These are phyloP conservation scores for Cercospora sp. DNA, from an alignment of 2,329 filamentous ascomycete species.

Conservation along the genomic window DNA sequence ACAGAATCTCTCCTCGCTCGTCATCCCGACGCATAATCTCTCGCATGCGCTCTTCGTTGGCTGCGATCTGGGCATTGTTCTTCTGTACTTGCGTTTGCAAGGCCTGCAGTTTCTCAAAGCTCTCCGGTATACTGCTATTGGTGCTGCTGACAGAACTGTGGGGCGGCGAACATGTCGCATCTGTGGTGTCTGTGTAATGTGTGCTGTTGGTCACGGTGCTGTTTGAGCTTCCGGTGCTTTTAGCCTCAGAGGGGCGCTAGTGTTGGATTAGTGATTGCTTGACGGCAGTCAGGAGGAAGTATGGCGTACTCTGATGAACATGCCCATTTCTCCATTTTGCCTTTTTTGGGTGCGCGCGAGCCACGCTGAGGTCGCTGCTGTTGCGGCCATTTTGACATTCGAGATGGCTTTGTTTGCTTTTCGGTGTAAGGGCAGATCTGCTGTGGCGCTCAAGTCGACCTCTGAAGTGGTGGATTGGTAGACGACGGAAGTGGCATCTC, in stretches of 20 bases:
- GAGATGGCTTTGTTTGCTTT: not conserved
- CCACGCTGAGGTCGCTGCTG: slow-evolving; percentile 19
- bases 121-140: slow-evolving; percentile 17
- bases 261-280: not conserved
- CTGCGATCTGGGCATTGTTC: slow-evolving; percentile 27
- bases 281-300: not conserved
- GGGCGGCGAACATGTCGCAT: slow-evolving; percentile 18
- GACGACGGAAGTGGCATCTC: slow-evolving; percentile 1
- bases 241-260: slow-evolving; percentile 22
- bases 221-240: slow-evolving; percentile 14
- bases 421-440: not conserved
- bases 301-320: slow-evolving; percentile 20
- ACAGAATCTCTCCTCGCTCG: slow-evolving; percentile 19
- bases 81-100: slow-evolving; percentile 24
- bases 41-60: slow-evolving; percentile 25
- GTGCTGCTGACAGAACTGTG: slow-evolving; percentile 22
- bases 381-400: slow-evolving; percentile 18
- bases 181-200: slow-evolving; percentile 15
- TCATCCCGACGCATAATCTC: slow-evolving; percentile 20
- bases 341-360: slow-evolving; percentile 22
- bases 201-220: slow-evolving; percentile 16
- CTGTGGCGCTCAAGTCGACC: slow-evolving; percentile 7
- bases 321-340: slow-evolving; percentile 22
- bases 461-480: not conserved
- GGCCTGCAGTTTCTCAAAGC: slow-evolving; percentile 22